These are phyloP conservation scores for Chlorella sorokiniana DNA, from an alignment of 139 green algal genomes.

Conservation along the genomic window DNA sequence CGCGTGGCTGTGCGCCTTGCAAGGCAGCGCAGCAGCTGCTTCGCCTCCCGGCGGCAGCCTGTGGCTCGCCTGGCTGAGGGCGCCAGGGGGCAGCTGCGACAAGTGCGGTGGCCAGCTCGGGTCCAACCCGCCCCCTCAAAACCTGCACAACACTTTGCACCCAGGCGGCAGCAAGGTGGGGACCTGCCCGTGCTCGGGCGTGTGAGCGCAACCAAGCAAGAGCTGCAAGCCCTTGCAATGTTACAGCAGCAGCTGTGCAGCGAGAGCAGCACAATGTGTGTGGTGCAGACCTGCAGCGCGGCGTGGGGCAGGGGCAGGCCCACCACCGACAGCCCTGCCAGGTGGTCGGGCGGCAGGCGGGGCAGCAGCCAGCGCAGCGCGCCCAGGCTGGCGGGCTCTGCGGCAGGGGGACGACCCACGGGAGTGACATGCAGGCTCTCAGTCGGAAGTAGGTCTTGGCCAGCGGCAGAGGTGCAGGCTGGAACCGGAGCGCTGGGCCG, in stretches of 20 bases:
- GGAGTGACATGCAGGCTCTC: neutral
- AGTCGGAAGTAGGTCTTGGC: neutral
- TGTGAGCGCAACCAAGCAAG: too few relatives aligned
- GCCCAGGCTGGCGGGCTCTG: neutral
- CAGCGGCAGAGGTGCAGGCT: neutral
- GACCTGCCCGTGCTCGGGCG: too few relatives aligned
- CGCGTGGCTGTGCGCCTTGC: neutral
- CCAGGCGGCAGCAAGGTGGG: too few relatives aligned
- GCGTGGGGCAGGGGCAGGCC: neutral
- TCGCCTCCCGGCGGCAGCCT: too few relatives aligned
- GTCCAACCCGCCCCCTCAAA: too few relatives aligned
- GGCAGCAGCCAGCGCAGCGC: neutral
- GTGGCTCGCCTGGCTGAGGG: too few relatives aligned
- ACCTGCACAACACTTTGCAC: too few relatives aligned
- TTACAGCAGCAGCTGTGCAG: too few relatives aligned
- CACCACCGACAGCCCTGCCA: neutral
- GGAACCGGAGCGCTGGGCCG: neutral
- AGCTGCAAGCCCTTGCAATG: too few relatives aligned
- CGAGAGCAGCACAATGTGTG: constrained; percentile 31
- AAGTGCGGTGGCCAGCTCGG: too few relatives aligned
- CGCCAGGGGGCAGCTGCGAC: neutral
- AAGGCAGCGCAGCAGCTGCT: too few relatives aligned
- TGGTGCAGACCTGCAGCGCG: neutral
- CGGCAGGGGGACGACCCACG: neutral
- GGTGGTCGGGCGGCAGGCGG: neutral